Evolutionary conservation across 2,329 filamentous ascomycete species (phyloP), one percentile per base, ranked within the genome.

Genomic region (Fonsecaea erecta): DNA sequence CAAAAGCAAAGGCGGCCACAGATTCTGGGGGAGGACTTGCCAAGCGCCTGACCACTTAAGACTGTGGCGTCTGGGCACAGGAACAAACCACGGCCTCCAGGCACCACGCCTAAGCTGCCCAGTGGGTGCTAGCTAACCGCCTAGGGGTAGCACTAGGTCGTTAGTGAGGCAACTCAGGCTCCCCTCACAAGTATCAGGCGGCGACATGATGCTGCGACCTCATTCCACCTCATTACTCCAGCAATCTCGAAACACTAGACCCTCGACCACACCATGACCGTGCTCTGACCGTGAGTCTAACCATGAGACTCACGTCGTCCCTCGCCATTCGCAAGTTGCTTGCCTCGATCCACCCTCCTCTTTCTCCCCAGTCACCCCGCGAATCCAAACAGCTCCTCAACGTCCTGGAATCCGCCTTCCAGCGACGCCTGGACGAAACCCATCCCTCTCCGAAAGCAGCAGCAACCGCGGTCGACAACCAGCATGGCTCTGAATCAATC

Each of bases 331-430:
- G 79, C 62, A 77, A 81, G 24, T 80, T 86, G 73, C 77, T 80
- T 11, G 79, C 81, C 28, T 86, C 84, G 73, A 80, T 89, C 46
- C 81, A 84, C 69, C 78, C 77, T 48, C 81, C 80, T 54, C 75
- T 79, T 32, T 78, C 86, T 26, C 70, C 70, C 3, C 78, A 88
- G 16, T 85, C 81, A 28, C 79, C 82, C 3, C 81, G 81, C 63
- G 85, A 90, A 71, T 86, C 84, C 16, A 79, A 85, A 67, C 83
- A 86, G 70, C 79, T 90, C 7, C 81, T 90, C 46, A 82, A 79
- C 60, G 79, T 86, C 21, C 81, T 90, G 68, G 88, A 86, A 24
- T 82, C 81, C 46, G 89, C 86, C 12, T 90, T 90, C 74, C 82
- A 86, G 69, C 79, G 82, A 56, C 86, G 89, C 64, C 82, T 90